Base-by-base conservation (phyloP, 2,329 filamentous ascomycete genomes). In the Sporothrix inflata region DNA sequence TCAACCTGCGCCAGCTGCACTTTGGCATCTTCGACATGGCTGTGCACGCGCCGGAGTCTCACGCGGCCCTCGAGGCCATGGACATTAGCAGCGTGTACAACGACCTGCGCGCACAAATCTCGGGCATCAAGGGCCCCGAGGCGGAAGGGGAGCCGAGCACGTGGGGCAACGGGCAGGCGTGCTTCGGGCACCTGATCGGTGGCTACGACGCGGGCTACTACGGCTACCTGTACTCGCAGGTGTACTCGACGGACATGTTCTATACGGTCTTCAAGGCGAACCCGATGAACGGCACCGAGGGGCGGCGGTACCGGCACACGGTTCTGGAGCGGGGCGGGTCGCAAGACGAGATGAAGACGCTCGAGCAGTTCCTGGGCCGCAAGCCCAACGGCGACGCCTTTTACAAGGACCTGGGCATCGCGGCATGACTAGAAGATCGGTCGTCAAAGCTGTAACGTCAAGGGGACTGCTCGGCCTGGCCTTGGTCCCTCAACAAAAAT, bases 171-270 rank as follows among this genome's bases (percentile, higher is more conserved):
- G 92, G 92, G 14, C 89, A 94, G 78, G 91, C 92, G 6, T 93
- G 90, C 0, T 94, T 96, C 78, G 92, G 92, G 19, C 93, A 96
- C 81, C 85, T 95, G 75, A 92, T 95, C 73, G 92, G 92, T 70
- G 93, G 93, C 1, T 96, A 96, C 78, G 93, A 95, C 80, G 92
- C 93, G 40, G 92, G 92, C 57, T 95, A 95, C 83, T 96, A 96
- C 80, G 89, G 89, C 77, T 92, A 91, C 78, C 82, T 91, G 45
- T 91, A 88, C 75, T 93, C 91, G 0, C 88, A 93, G 80, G 93
- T 96, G 21, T 96, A 94, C 82, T 92, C 90, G 27, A 88, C 91
- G 34, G 93, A 97, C 81, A 95, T 97, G 92, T 97, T 95, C 85
- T 90, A 93, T 82, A 87, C 87, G 0, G 90, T 92, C 63, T 96